Base-by-base conservation (phyloP, 371 early-diverging fungal species). In the Mortierella sp. region DNA sequence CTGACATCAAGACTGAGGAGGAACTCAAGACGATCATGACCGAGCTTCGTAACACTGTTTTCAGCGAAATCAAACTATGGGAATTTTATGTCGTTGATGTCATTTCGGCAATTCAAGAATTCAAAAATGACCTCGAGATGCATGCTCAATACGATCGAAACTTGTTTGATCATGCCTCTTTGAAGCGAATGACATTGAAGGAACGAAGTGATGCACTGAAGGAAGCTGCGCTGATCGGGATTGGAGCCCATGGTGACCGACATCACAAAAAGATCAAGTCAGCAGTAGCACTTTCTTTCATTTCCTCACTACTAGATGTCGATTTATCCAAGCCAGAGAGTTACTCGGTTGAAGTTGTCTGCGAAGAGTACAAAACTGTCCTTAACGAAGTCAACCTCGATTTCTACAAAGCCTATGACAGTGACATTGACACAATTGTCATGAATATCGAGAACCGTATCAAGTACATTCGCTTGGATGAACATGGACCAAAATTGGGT, bases 21-120 rank as follows among this genome's bases (percentile, higher is more conserved):
- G 94, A 96, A 31, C 85, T 97, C 32, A 83, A 91, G 35, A 63
- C 70, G 6, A 83, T 95, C 51, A 84, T 98, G 83, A 75, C 84
- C 1, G 83, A 84, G 17, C 88, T 96, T 66, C 83, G 87, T 15
- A 68, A 82, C 5, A 80, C 88, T 12, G 88, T 90, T 0, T 83
- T 97, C 35, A 89, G 90, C 19, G 82, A 85, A 3, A 77, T 97
- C 37, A 88, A 88, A 28, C 86, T 98, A 45, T 98, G 97, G 93
- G 96, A 98, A 80, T 97, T 90, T 80, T 96, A 95, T 67, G 92
- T 88, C 0, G 77, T 96, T 32, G 90, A 95, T 78, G 89, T 92
- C 10, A 72, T 83, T 2, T 68, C 72, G 6, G 75, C 89, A 0
- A 35, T 88, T 0, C 60, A 75, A 8, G 80, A 86, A 1, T 83